phyloP scores from a whole-genome alignment of 352 stramenopile genomes.

The Globisporangium abappressorium region DNA sequence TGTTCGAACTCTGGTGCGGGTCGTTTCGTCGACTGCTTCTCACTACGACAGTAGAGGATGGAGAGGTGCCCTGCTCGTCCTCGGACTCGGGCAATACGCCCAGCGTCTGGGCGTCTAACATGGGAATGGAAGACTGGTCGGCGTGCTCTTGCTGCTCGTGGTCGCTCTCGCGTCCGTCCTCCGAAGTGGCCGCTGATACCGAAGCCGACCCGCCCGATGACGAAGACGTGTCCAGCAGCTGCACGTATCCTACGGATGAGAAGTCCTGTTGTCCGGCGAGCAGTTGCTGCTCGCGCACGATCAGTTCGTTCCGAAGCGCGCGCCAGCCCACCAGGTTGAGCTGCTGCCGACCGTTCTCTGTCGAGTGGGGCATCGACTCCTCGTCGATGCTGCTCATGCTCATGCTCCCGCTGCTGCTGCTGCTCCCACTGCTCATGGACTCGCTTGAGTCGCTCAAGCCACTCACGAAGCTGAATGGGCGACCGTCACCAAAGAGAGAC shows the following conservation, averaged over 20 bases:
- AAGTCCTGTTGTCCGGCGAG: constrained; percentile 32
- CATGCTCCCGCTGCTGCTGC: constrained; percentile 13
- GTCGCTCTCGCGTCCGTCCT: constrained; percentile 15
- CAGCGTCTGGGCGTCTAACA: background rate
- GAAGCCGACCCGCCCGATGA: background rate
- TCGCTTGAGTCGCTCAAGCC: constrained; percentile 13
- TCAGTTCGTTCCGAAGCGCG: constrained; percentile 45
- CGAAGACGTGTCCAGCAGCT: constrained; percentile 47
- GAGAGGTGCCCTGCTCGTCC: background rate
- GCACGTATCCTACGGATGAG: constrained; percentile 35
- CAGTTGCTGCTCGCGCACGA: constrained; percentile 50
- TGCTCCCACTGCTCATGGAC: constrained; percentile 6
- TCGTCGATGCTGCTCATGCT: constrained; percentile 7
- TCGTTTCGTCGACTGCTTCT: background rate
- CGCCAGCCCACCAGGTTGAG: constrained; percentile 65
- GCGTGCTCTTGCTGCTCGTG: background rate
- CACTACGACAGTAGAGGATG: background rate
- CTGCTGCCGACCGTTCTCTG: constrained; percentile 8
- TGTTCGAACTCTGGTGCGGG: background rate
- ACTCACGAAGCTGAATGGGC: constrained; percentile 5
- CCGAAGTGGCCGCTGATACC: constrained; percentile 1
- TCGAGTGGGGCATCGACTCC: background rate
- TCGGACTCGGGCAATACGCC: background rate
- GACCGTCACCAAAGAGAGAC: constrained; percentile 13
- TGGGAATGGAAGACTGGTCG: background rate